phyloP scores from a whole-genome alignment of 257 asterid species.

The Nicotiana knightiana region DNA sequence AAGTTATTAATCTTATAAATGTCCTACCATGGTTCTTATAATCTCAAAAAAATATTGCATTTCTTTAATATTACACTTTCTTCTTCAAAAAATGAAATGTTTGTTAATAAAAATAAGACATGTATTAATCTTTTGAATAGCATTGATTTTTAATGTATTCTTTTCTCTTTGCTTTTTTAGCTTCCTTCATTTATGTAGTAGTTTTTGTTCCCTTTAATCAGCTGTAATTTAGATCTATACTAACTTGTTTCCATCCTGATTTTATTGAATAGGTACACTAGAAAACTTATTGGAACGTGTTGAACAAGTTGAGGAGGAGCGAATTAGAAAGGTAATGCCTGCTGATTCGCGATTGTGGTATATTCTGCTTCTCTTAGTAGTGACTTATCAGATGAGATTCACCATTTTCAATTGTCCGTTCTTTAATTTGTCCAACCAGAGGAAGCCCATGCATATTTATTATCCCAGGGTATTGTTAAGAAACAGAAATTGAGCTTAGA shows the following conservation, averaged over 20 bases:
- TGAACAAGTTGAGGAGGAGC: conserved; percentile 72
- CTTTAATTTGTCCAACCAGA: not conserved
- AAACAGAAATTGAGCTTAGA: not conserved
- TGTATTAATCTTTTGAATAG: not conserved
- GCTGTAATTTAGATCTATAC: not conserved
- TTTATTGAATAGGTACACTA: conserved; percentile 53
- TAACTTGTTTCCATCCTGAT: conserved; percentile 5
- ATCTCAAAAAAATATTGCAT: not conserved
- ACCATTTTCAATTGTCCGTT: not conserved
- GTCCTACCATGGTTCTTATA: not conserved
- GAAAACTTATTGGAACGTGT: conserved; percentile 74
- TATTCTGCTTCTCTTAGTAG: not conserved
- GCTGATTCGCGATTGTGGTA: conserved; percentile 12
- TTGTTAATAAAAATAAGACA: not conserved
- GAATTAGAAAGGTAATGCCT: conserved; percentile 62
- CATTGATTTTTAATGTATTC: not conserved
- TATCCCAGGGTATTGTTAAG: not conserved
- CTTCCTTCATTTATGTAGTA: not conserved
- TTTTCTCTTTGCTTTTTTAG: not conserved
- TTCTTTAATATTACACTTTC: not conserved
- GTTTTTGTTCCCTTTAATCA: not conserved
- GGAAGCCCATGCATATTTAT: not conserved
- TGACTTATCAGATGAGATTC: not conserved
- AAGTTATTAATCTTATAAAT: not conserved
- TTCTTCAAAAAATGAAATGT: not conserved